Conservation (phyloP, 768 basidiomycete species). For the Suillus hirtellus region DNA sequence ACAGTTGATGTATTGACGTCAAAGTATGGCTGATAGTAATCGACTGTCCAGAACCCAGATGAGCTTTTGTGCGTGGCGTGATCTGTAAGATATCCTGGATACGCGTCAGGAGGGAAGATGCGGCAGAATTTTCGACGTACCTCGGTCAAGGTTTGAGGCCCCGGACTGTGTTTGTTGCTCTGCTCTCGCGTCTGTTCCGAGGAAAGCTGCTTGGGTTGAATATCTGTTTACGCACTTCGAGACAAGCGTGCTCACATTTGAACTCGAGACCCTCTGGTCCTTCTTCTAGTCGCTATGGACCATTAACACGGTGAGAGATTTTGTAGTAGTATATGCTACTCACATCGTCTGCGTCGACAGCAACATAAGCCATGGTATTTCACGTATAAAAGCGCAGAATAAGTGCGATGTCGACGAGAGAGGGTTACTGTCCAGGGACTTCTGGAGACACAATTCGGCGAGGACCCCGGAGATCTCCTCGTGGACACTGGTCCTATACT, state of each 20-base stretch:
- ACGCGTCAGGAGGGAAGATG: constrained; percentile 1
- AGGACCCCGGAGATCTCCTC: constrained; percentile 3
- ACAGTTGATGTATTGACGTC: constrained; percentile 85
- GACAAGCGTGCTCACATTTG: constrained; percentile 49
- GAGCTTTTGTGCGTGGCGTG: constrained; percentile 45
- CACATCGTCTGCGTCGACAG: constrained; percentile 73
- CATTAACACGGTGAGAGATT: neutral
- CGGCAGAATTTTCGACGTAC: constrained; percentile 30
- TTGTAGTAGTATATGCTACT: constrained; percentile 19
- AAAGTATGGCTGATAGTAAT: constrained; percentile 87
- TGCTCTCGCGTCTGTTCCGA: constrained; percentile 44
- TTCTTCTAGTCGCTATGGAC: constrained; percentile 55
- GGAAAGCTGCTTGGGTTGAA: constrained; percentile 47
- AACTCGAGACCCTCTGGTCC: constrained; percentile 71
- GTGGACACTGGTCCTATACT: too few relatives aligned
- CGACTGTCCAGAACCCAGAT: constrained; percentile 74
- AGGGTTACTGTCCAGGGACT: neutral
- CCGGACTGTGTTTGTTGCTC: constrained; percentile 26
- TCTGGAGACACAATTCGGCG: neutral
- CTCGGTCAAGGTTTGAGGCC: constrained; percentile 48
- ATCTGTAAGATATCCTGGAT: constrained; percentile 66
- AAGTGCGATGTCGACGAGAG: neutral
- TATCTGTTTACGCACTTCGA: neutral
- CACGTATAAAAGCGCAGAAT: neutral
- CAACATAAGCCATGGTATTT: constrained; percentile 63